Percentiles rank a stretch among this genome's conserved stretches.
phyloP scores from a whole-genome alignment of 2,329 filamentous ascomycete species.

The Teratosphaeriaceae sp. region DNA sequence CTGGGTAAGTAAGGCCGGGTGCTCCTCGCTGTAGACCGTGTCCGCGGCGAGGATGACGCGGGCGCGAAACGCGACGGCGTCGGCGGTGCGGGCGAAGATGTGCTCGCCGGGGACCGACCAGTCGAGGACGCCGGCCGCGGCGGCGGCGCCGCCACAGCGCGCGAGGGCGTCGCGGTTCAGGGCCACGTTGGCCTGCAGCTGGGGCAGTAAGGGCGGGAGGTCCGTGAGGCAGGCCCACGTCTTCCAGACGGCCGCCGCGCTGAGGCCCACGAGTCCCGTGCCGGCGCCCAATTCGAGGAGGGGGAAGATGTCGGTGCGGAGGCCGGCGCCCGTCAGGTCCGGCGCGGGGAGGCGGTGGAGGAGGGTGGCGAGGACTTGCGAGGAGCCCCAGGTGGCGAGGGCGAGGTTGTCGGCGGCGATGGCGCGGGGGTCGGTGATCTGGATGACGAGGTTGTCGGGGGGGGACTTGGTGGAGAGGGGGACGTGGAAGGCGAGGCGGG shows the following conservation, averaged over 20 bases:
- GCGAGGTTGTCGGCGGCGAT: slow-evolving; percentile 29
- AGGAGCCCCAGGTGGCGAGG: slow-evolving; percentile 35
- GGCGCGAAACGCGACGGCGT: slow-evolving; percentile 10
- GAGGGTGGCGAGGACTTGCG: slow-evolving; percentile 29
- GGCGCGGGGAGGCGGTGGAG: slow-evolving; percentile 24
- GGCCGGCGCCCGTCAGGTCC: slow-evolving; percentile 5
- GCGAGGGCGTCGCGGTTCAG: slow-evolving; percentile 22
- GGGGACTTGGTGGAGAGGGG: slow-evolving; percentile 2
- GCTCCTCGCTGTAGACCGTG: slow-evolving; percentile 36
- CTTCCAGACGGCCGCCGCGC: slow-evolving; percentile 28
- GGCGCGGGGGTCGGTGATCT: slow-evolving; percentile 10
- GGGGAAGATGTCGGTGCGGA: slow-evolving; percentile 7
- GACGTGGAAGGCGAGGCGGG: slow-evolving; percentile 10
- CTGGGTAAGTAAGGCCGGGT: slow-evolving; percentile 32
- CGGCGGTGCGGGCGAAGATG: background rate
- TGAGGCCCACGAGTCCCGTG: slow-evolving; percentile 33
- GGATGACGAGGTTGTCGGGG: slow-evolving; percentile 3
- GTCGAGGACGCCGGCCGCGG: slow-evolving; percentile 30
- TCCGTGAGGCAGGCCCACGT: slow-evolving; percentile 29
- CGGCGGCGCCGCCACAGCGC: slow-evolving; percentile 8
- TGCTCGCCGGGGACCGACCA: slow-evolving; percentile 28
- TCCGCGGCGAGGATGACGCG: slow-evolving; percentile 37
- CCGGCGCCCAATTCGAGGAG: slow-evolving; percentile 35
- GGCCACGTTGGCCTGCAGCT: slow-evolving; percentile 27
- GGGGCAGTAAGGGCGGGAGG: slow-evolving; percentile 28